Conservation (phyloP, 345 rosid species). For the Geranium rotundifolium region DNA sequence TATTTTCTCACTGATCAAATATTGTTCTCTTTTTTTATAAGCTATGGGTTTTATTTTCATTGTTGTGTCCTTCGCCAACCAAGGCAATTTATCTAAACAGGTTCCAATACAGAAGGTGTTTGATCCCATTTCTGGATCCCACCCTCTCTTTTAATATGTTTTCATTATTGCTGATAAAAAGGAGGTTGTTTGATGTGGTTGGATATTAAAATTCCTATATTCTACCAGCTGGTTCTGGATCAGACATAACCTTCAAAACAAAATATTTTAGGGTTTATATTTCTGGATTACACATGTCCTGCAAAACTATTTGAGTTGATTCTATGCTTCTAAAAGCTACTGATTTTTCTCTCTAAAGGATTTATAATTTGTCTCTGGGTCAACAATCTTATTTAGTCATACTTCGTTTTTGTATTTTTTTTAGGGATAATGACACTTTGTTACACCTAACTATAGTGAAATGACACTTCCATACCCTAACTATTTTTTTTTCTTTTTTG, state of each 20-base stretch:
- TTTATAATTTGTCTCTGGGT: background rate
- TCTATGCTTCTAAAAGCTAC: background rate
- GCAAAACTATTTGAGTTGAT: background rate
- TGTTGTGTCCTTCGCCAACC: background rate
- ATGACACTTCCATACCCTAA: no score
- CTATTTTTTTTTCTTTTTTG: no score
- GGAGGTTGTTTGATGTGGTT: no score
- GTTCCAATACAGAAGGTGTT: background rate
- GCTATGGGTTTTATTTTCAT: no score
- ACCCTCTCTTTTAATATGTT: no score
- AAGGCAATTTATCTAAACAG: background rate
- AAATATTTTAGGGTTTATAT: background rate
- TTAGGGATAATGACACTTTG: no score
- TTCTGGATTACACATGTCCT: background rate
- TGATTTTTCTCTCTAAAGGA: background rate
- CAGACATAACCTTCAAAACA: background rate
- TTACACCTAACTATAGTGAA: no score
- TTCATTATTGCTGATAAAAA: no score
- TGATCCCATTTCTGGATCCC: background rate
- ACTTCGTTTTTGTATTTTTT: background rate
- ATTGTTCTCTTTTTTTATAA: no score
- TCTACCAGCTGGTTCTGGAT: background rate
- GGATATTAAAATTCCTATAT: no score
- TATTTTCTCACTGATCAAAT: background rate
- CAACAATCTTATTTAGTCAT: background rate